Evolutionary conservation across 2,329 filamentous ascomycete genomes (phyloP), one percentile per base, ranked within the genome.

Genomic region (Calycina herbarum): DNA sequence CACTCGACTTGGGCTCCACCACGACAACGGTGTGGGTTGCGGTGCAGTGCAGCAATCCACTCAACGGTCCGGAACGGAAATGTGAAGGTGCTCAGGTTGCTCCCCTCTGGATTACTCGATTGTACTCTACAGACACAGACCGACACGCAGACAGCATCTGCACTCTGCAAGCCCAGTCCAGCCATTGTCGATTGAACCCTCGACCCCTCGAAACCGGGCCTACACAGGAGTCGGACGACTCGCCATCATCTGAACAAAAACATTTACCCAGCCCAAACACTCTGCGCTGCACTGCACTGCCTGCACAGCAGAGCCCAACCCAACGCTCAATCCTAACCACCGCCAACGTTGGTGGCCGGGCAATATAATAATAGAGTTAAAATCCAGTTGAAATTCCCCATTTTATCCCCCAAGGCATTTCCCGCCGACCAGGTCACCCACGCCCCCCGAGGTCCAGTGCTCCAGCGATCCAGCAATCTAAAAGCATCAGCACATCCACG

Each of bases 391-490:
- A 51, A 24, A 51, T 51, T 24, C 45, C 45, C 45, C 45, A 51
- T 10, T 24, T 27, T 51, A 51, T 38, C 45, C 29, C 10, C 45
- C 42, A 54, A 62, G 45, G 59, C 59, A 56, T 62, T 62, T 29
- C 40, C 38, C 59, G 27, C 51, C 59, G 29, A 33, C 59, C 42
- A 29, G 24, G 59, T 59, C 31, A 59, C 59, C 38, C 38, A 45
- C 38, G 59, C 40, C 15, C 59, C 59, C 27, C 59, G 27, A 33
- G 59, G 24, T 33, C 20, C 33, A 27, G 29, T n/a, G 24, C 59
- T 27, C 35, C 59, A 40, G 38, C 33, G 29, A 31, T 35, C 27
- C 61, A 51, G 48, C 51, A 38, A 38, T 38, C 35, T 38, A 51
- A 51, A 24, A 51, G 10, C n/a, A 20, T 48, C n/a, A 38, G 42